Conservation (phyloP, 2,329 filamentous ascomycete species). For the Verticillium tricorpus region DNA sequence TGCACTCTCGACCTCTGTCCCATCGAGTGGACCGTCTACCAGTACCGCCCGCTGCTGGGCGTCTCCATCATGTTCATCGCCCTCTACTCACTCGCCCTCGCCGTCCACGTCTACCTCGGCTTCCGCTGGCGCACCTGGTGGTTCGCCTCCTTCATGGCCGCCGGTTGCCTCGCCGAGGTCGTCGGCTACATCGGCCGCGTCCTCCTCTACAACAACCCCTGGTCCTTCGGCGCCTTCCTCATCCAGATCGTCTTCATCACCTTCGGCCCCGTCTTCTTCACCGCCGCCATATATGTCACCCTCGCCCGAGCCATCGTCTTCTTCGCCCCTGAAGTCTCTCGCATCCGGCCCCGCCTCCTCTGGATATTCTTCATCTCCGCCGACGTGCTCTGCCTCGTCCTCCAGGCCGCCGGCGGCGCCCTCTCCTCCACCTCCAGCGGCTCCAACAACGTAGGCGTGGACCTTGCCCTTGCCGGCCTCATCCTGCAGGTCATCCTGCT, state of each 20-base stretch:
- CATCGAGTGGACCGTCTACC: conserved; percentile 38
- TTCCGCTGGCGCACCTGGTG: conserved; percentile 41
- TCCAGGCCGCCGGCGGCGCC: conserved; percentile 53
- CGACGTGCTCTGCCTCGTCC: conserved; percentile 48
- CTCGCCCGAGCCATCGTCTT: conserved; percentile 40
- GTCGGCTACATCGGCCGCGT: conserved; percentile 60
- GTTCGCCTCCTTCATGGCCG: conserved; percentile 47
- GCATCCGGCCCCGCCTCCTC: conserved; percentile 36
- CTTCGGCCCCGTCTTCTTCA: conserved; percentile 40
- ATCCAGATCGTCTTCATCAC: conserved; percentile 63
- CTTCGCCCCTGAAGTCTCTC: conserved; percentile 32
- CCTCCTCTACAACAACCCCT: conserved; percentile 53
- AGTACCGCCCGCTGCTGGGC: conserved; percentile 39
- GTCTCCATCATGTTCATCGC: conserved; percentile 37
- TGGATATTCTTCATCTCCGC: conserved; percentile 43
- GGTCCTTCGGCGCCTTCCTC: conserved; percentile 55
- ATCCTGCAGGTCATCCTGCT: conserved; percentile 55
- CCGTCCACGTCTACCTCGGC: conserved; percentile 40
- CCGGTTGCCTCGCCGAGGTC: conserved; percentile 53
- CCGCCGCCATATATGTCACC: conserved; percentile 64
- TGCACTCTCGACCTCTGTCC: conserved; percentile 45
- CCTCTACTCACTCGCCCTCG: conserved; percentile 42
- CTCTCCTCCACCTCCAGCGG: conserved; percentile 40
- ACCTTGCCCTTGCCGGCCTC: conserved; percentile 44
- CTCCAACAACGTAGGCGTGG: conserved; percentile 34